Conservation (phyloP, 495 filamentous ascomycete species). For the Barbatosphaeria neglecta region DNA sequence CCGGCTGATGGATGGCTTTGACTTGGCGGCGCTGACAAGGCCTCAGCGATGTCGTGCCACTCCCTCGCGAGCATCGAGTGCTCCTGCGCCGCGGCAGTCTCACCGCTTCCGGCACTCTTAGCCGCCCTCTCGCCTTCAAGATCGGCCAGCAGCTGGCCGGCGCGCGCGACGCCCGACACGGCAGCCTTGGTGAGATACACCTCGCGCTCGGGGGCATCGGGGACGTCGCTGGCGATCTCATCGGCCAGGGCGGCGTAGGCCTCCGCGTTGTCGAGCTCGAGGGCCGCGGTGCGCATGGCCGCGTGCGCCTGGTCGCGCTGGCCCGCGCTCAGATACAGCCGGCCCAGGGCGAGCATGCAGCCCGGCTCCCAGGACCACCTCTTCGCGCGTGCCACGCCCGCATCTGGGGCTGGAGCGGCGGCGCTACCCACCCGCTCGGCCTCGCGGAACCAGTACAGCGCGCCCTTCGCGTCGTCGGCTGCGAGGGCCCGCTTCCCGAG, state of each 20-base stretch:
- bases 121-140: constrained; percentile 2
- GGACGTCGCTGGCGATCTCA: constrained; percentile 8
- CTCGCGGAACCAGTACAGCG: constrained; percentile 9
- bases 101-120: background rate
- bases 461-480: background rate
- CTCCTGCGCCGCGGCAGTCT: background rate
- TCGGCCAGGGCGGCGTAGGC: constrained; percentile 13
- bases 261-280: constrained; percentile 16
- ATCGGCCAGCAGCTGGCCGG: constrained; percentile 9
- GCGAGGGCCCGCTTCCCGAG: constrained; percentile 3
- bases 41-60: background rate
- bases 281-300: constrained; percentile 9
- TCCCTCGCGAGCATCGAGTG: background rate
- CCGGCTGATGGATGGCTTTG: no score
- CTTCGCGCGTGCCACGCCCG: constrained; percentile 1
- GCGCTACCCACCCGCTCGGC: constrained; percentile 7
- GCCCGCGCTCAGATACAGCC: constrained; percentile 8
- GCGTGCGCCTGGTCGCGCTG: constrained; percentile 8
- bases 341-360: constrained; percentile 14
- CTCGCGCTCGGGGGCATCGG: constrained; percentile 5
- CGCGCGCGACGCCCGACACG: constrained; percentile 8
- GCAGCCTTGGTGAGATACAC: constrained; percentile 17
- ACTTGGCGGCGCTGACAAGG: background rate
- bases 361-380: constrained; percentile 19
- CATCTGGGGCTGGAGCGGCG: background rate